phyloP scores from a whole-genome alignment of 305 asterid genomes.

The Fraxinus sp. region DNA sequence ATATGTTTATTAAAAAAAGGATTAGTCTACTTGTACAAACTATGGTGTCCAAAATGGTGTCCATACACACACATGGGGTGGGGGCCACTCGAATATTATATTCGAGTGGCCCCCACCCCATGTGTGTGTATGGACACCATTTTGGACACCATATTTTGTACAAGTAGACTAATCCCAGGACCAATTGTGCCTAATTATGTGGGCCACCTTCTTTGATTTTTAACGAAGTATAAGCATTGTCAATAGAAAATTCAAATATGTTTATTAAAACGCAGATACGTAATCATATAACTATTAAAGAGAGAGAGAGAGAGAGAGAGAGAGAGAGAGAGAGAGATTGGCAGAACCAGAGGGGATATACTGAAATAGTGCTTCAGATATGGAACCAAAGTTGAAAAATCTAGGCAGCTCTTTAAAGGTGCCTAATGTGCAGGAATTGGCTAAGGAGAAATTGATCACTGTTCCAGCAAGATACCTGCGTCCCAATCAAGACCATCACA shows the following conservation, averaged over 20 bases:
- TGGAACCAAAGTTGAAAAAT: conserved; percentile 18
- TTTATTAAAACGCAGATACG: no score
- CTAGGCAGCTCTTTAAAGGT: conserved; percentile 42
- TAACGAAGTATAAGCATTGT: background rate
- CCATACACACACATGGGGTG: no score
- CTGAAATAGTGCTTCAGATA: background rate
- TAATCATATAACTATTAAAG: background rate
- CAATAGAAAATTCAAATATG: background rate
- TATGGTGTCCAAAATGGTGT: no score
- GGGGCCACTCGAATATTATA: no score
- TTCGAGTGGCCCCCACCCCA: no score
- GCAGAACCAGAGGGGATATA: background rate
- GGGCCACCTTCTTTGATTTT: background rate
- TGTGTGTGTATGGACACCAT: no score
- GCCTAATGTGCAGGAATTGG: conserved; percentile 49
- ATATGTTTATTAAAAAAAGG: no score
- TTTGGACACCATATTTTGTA: no score
- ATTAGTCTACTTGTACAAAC: no score
- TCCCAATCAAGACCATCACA: conserved; percentile 21
- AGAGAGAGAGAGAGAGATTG: background rate
- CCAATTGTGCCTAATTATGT: background rate
- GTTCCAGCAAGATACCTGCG: conserved; percentile 47
- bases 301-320: background rate
- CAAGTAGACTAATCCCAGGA: no score
- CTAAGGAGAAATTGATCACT: conserved; percentile 23